Conservation (phyloP, 2,329 filamentous ascomycete species). For the Trichoderma lentiforme region DNA sequence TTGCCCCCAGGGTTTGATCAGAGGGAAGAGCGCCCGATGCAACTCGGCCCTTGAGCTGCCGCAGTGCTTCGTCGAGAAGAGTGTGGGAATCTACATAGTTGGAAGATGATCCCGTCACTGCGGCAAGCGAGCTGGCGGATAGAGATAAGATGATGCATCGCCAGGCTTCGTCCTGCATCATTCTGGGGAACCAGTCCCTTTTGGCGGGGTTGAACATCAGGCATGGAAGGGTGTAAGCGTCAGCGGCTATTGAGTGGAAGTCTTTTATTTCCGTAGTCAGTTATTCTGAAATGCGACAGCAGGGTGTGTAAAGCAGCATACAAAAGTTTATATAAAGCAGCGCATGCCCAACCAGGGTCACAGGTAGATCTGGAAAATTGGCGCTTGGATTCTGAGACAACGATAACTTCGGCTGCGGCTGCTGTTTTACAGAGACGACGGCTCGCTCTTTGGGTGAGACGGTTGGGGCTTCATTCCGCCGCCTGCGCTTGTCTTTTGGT, state of each 20-base stretch:
- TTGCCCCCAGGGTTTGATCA: constrained; percentile 6
- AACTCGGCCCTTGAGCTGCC: background rate
- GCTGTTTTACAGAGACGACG: background rate
- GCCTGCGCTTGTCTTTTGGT: background rate
- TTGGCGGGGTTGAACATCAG: constrained; percentile 10
- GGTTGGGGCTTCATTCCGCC: background rate
- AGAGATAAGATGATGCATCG: constrained; percentile 10
- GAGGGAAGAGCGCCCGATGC: background rate
- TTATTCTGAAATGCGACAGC: background rate
- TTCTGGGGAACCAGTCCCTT: constrained; percentile 10
- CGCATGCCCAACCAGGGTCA: background rate
- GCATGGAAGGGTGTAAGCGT: constrained; percentile 3
- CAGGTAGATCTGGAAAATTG: background rate
- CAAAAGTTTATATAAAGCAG: constrained; percentile 12
- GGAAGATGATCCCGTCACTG: background rate
- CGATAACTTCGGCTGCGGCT: background rate
- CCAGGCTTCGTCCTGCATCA: constrained; percentile 11
- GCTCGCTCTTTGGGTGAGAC: background rate
- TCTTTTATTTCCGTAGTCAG: background rate
- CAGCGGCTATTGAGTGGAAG: constrained; percentile 7
- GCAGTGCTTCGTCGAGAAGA: constrained; percentile 4
- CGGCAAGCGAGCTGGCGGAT: background rate
- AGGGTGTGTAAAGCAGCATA: background rate
- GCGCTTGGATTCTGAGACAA: background rate
- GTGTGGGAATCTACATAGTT: background rate